These are phyloP conservation scores for Boletus reticulatus DNA, from an alignment of 768 basidiomycete species.

Conservation along the genomic window DNA sequence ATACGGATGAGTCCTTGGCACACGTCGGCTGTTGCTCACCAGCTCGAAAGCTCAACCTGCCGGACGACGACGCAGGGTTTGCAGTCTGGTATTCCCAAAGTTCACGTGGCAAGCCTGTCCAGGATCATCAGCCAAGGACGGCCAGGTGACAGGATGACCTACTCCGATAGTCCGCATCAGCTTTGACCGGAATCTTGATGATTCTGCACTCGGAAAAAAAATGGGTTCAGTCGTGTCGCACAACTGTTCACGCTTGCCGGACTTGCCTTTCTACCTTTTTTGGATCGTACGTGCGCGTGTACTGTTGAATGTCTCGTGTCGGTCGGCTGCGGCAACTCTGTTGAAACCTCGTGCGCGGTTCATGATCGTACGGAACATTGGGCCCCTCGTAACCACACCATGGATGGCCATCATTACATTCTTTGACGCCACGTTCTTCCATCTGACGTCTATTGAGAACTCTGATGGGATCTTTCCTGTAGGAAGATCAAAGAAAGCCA, in stretches of 20 bases:
- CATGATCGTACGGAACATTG: slow-evolving; percentile 31
- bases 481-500: not conserved
- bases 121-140: not conserved
- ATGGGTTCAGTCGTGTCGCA: slow-evolving; percentile 1
- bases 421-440: slow-evolving; percentile 28
- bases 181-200: slow-evolving; percentile 52
- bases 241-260: not conserved
- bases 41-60: slow-evolving; percentile 46
- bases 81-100: slow-evolving; percentile 59
- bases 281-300: slow-evolving; percentile 50
- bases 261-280: slow-evolving; percentile 58
- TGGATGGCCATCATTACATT: slow-evolving; percentile 35
- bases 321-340: slow-evolving; percentile 40
- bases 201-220: slow-evolving; percentile 41
- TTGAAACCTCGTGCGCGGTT: slow-evolving; percentile 45
- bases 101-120: slow-evolving; percentile 34
- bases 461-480: slow-evolving; percentile 26
- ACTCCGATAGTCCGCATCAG: slow-evolving; percentile 69
- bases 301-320: slow-evolving; percentile 62
- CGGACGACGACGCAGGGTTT: slow-evolving; percentile 60
- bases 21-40: slow-evolving; percentile 34
- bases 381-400: slow-evolving; percentile 34
- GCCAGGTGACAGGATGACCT: not conserved
- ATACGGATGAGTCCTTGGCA: not conserved
- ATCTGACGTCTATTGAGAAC: slow-evolving; percentile 10